These are phyloP conservation scores for Tolypocladium nubicola DNA, from an alignment of 2,329 filamentous ascomycete species.

Conservation along the genomic window DNA sequence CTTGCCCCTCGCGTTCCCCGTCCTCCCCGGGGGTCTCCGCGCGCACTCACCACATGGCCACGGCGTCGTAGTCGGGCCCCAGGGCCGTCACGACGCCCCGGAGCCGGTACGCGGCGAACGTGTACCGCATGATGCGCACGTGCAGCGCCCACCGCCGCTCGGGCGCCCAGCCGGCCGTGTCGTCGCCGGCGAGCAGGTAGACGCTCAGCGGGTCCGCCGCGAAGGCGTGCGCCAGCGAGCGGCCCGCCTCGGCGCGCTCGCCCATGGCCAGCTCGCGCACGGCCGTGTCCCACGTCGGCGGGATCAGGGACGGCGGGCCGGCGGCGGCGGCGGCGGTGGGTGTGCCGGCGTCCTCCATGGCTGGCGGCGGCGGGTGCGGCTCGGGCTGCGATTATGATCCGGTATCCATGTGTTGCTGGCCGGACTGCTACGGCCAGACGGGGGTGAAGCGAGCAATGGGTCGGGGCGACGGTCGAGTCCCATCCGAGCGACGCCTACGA, in stretches of 20 bases:
- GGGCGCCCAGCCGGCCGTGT: constrained; percentile 50
- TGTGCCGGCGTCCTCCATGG: neutral
- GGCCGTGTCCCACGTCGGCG: constrained; percentile 39
- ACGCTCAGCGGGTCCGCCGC: constrained; percentile 61
- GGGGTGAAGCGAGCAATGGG: neutral
- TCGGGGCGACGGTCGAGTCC: neutral
- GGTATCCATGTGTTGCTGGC: neutral
- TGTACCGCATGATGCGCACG: constrained; percentile 65
- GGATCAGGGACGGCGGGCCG: constrained; percentile 30
- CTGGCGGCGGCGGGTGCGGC: neutral
- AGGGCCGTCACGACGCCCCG: constrained; percentile 65
- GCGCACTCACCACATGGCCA: constrained; percentile 59
- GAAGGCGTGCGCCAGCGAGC: constrained; percentile 68
- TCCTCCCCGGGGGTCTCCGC: too few relatives aligned
- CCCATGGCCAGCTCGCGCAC: constrained; percentile 53
- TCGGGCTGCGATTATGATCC: constrained; percentile 2
- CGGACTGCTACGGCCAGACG: neutral
- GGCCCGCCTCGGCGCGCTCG: constrained; percentile 62
- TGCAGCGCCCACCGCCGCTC: constrained; percentile 69
- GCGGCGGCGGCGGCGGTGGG: neutral
- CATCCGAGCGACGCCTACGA: neutral
- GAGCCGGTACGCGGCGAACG: constrained; percentile 64
- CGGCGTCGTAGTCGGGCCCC: constrained; percentile 65
- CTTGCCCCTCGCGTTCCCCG: too few relatives aligned
- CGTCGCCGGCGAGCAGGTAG: constrained; percentile 65